Base-by-base conservation (phyloP, 805 yeast genomes). In the Lachancea meyersii region DNA sequence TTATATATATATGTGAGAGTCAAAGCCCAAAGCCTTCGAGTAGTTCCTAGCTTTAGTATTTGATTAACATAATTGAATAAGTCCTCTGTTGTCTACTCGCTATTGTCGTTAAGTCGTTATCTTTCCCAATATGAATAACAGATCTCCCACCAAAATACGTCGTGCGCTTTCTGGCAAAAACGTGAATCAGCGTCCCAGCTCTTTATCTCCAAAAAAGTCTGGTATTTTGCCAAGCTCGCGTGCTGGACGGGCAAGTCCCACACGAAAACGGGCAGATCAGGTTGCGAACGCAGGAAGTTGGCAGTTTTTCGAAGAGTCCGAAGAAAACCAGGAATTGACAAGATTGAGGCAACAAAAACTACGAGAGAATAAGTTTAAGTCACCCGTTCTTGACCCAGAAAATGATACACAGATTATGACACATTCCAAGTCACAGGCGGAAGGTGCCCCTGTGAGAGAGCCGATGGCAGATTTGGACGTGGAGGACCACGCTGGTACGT, bases 141-240 rank as follows among this genome's bases (percentile, higher is more conserved):
- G 46, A 16, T 56, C 61, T 11, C 58, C 59, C 11, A 17, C 41
- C 2, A 55, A 47, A 41, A 44, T 47, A 36, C 53, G 61, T 42
- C 40, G 54, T 7, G 58, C 54, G 2, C 44, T 58, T 13, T 38
- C 49, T 11, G 46, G 49, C 31, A 58, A 53, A 42, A 54, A 46
- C 40, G 47, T 55, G 5, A 58, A 58, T 38, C 34, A 45, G 11
- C 53, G 46, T 26, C 7, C 28, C 17, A 24, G 19, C 28, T 11
- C 17, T 6, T 16, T 27, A 8, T 35, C 44, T 17, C 38, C 44
- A 14, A 40, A 40, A 20, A 38, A 30, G n/a, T 10, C 30, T 8
- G 30, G 5, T 13, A 8, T 16, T 4, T 17, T 34, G 18, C 28
- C 21, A 16, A 22, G 19, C 3, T 20, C 30, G n/a, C 16, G 14